A percentile compares a stretch with the other conserved stretches of the same genome.
phyloP scores from a whole-genome alignment of 768 basidiomycete genomes.

The Kwoniella dejecticola region DNA sequence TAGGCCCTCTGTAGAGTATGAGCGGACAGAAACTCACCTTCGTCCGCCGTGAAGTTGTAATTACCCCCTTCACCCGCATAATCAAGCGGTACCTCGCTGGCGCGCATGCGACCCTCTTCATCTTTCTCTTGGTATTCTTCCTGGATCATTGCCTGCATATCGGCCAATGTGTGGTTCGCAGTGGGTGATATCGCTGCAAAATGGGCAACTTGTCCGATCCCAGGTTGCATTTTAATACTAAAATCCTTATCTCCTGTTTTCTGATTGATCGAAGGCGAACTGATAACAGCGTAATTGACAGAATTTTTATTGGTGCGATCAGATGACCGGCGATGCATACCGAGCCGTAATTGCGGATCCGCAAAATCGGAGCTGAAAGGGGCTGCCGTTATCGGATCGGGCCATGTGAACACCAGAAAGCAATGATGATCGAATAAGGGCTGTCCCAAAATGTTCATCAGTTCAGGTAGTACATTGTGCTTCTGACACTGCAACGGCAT shows the following conservation, averaged over 20 bases:
- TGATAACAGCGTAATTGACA: not conserved
- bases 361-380: not conserved
- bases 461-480: too few species aligned
- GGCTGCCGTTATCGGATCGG: too few species aligned
- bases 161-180: not conserved
- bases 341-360: not conserved
- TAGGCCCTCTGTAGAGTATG: not conserved
- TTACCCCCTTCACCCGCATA: conserved; percentile 13
- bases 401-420: too few species aligned
- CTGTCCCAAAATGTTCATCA: too few species aligned
- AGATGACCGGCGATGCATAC: not conserved
- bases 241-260: not conserved
- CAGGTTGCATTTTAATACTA: not conserved
- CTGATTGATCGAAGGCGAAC: not conserved
- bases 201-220: too few species aligned
- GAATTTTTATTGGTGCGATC: too few species aligned
- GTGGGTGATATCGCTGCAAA: too few species aligned
- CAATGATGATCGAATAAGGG: too few species aligned
- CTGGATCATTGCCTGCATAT: not conserved
- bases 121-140: not conserved
- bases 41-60: conserved; percentile 20
- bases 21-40: conserved; percentile 6
- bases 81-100: not conserved
- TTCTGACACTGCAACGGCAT: too few species aligned
- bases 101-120: not conserved